Conservation (phyloP, 768 basidiomycete species). For the Amanita pseudoporphyria region DNA sequence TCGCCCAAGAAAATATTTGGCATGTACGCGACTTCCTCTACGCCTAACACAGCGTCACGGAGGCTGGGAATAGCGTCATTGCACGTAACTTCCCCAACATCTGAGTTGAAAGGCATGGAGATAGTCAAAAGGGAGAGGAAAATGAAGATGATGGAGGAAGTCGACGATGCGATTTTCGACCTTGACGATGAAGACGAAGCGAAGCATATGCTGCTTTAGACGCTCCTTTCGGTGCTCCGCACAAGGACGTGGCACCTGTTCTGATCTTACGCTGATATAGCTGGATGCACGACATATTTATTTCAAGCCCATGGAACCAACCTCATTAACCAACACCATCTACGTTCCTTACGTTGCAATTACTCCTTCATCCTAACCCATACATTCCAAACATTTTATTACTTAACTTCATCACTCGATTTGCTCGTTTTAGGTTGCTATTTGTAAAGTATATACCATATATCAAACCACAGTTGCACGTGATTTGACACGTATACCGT, state of each 20-base stretch:
- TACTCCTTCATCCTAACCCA: not conserved
- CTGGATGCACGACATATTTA: slow-evolving; percentile 6
- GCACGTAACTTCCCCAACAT: slow-evolving; percentile 3
- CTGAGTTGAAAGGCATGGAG: not conserved
- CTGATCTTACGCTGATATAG: slow-evolving; percentile 4
- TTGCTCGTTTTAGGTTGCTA: not conserved
- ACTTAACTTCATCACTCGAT: not conserved
- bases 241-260: not conserved
- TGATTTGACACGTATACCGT: slow-evolving; percentile 4
- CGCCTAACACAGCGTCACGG: slow-evolving; percentile 19
- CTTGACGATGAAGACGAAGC: not conserved
- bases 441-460: not conserved
- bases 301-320: slow-evolving; percentile 3
- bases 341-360: not conserved
- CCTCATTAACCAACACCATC: slow-evolving; percentile 1
- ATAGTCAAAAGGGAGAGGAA: slow-evolving; percentile 2
- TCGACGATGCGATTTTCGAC: not conserved
- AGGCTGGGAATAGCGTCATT: slow-evolving; percentile 13
- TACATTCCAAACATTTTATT: not conserved
- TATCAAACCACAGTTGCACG: not conserved
- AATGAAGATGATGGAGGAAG: slow-evolving; percentile 7
- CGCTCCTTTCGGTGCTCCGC: too few relatives aligned
- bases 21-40: slow-evolving; percentile 6
- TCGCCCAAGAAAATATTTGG: slow-evolving; percentile 16
- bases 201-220: not conserved